Percentiles rank a stretch among this genome's conserved stretches.
phyloP scores from a whole-genome alignment of 2,329 filamentous ascomycete species.

The Epicoccum sorghinum region DNA sequence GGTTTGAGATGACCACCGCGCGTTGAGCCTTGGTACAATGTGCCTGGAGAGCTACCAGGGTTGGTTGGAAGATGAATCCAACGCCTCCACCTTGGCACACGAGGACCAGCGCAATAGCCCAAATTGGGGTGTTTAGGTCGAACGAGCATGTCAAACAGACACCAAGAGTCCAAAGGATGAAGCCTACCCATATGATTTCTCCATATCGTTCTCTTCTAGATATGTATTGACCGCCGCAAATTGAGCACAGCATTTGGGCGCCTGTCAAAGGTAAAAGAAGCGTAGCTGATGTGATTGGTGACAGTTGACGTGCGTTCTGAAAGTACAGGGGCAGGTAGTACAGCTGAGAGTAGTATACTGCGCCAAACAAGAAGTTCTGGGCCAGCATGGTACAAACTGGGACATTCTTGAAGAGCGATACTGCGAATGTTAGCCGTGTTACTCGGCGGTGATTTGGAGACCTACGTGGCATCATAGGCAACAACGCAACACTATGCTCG shows the following conservation, averaged over 20 bases:
- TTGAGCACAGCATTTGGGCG: constrained; percentile 47
- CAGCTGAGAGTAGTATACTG: constrained; percentile 64
- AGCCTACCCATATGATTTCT: constrained; percentile 51
- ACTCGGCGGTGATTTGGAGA: not conserved
- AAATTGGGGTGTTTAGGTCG: constrained; percentile 31
- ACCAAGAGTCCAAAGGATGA: constrained; percentile 55
- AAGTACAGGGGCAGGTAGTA: constrained; percentile 69
- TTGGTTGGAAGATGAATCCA: constrained; percentile 60
- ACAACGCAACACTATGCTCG: constrained; percentile 61
- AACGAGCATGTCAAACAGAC: constrained; percentile 61
- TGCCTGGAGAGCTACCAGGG: constrained; percentile 63
- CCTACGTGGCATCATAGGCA: constrained; percentile 64
- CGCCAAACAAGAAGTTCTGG: constrained; percentile 66
- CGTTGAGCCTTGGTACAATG: constrained; percentile 58
- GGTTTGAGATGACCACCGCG: constrained; percentile 66
- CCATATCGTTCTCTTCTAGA: constrained; percentile 62
- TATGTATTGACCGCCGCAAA: constrained; percentile 63
- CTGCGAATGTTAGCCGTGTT: constrained; percentile 26
- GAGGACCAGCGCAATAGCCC: constrained; percentile 58
- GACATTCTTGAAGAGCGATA: constrained; percentile 61
- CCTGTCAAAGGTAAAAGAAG: constrained; percentile 52
- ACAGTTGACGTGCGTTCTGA: constrained; percentile 60
- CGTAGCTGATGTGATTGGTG: constrained; percentile 57
- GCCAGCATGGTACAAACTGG: constrained; percentile 61
- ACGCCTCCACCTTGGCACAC: constrained; percentile 55